Conservation (phyloP, 805 yeast genomes). For the Yarrowia osloensis region DNA sequence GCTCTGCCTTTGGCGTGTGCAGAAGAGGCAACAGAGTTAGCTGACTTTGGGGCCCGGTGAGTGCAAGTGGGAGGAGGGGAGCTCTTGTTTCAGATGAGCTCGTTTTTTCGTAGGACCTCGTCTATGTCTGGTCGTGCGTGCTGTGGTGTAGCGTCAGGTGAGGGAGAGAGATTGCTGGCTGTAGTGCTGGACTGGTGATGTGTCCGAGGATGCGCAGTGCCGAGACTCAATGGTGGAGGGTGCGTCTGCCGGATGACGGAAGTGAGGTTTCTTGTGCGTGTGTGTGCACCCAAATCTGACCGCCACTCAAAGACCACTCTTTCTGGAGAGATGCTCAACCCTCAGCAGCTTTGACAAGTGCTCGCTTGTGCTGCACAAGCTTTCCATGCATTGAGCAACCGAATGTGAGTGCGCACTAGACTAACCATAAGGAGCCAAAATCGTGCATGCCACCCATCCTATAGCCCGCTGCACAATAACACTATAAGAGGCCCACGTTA, state of each 20-base stretch:
- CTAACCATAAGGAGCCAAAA: constrained; percentile 22
- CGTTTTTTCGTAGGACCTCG: too few relatives aligned
- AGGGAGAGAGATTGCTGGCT: background rate
- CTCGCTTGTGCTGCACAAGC: constrained; percentile 25
- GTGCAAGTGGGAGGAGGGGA: background rate
- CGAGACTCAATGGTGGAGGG: background rate
- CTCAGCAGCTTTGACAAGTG: background rate
- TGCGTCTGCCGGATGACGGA: too few relatives aligned
- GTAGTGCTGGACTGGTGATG: background rate
- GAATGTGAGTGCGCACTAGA: constrained; percentile 23
- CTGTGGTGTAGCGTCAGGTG: background rate
- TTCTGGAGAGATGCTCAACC: background rate
- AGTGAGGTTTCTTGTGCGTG: background rate
- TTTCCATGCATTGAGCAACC: constrained; percentile 27
- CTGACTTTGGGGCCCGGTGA: background rate
- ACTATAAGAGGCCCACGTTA: constrained; percentile 1
- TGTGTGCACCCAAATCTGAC: background rate
- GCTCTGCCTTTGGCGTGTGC: constrained; percentile 25
- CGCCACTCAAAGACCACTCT: background rate
- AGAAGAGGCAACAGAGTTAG: constrained; percentile 18
- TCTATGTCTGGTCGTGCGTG: background rate
- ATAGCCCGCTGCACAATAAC: background rate
- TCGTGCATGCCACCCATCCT: background rate
- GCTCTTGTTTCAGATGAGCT: background rate
- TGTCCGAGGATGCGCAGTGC: background rate